Evolutionary conservation across 1,284 basidiomycete species (phyloP).

Genomic region (Bondarzewia mesenterica): DNA sequence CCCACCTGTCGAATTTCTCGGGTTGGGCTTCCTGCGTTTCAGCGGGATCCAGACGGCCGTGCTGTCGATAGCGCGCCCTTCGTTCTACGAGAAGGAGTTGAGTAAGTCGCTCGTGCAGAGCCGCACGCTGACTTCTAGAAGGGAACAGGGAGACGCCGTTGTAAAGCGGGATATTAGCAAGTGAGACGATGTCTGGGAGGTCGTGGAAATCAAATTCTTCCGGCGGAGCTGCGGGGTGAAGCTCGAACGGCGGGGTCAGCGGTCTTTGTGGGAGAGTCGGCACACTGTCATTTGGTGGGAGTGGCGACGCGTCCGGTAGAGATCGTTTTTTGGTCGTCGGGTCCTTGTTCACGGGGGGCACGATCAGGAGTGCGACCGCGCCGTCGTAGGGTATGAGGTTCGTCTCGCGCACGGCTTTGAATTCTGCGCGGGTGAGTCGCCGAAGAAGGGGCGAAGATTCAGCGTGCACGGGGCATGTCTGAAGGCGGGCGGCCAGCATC

Average conservation of each 20-base stretch:
- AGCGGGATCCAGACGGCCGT: background rate
- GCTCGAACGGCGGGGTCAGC: slow-evolving; percentile 26
- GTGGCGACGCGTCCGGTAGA: slow-evolving; percentile 28
- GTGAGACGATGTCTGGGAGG: slow-evolving; percentile 27
- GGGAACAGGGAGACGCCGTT: slow-evolving; percentile 60
- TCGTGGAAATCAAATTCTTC: slow-evolving; percentile 13
- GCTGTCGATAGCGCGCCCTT: slow-evolving; percentile 20
- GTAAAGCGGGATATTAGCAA: slow-evolving; percentile 51
- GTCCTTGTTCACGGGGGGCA: slow-evolving; percentile 59
- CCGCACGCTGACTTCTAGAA: slow-evolving; percentile 44
- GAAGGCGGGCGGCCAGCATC: slow-evolving; percentile 39
- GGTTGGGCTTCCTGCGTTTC: background rate
- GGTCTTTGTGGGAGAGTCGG: background rate
- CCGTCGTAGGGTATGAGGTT: slow-evolving; percentile 39
- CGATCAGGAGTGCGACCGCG: slow-evolving; percentile 57
- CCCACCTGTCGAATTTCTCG: slow-evolving; percentile 5
- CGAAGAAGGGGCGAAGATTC: slow-evolving; percentile 37
- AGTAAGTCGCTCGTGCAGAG: slow-evolving; percentile 40
- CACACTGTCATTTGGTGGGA: slow-evolving; percentile 25
- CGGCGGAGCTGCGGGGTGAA: slow-evolving; percentile 23
- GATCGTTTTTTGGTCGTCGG: slow-evolving; percentile 38
- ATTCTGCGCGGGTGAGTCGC: slow-evolving; percentile 55
- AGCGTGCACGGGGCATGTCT: slow-evolving; percentile 17
- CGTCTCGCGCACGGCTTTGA: slow-evolving; percentile 37
- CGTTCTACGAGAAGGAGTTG: slow-evolving; percentile 43